Evolutionary conservation across 2,329 filamentous ascomycete species (phyloP).

Genomic region (Colletotrichum sp.): DNA sequence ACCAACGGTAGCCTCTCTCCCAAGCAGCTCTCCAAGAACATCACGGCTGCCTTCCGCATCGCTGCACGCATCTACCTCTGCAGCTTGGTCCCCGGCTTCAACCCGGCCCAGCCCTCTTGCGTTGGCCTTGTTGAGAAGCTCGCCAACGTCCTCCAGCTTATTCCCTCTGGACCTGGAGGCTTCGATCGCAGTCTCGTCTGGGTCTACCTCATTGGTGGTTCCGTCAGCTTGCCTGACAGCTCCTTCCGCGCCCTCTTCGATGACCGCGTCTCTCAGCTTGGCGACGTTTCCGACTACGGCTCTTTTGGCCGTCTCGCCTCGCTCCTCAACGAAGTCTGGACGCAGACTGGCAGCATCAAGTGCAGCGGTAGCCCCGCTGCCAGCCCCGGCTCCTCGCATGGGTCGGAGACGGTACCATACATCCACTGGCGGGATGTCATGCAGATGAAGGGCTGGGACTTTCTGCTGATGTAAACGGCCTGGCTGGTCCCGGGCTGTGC

Average conservation of each 20-base stretch:
- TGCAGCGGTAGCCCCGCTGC: conserved; percentile 33
- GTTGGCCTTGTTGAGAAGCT: conserved; percentile 80
- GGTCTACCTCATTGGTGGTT: conserved; percentile 89
- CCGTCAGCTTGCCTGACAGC: conserved; percentile 74
- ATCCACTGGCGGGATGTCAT: conserved; percentile 96
- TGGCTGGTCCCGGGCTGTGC: conserved; percentile 10
- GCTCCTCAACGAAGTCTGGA: conserved; percentile 85
- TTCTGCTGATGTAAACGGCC: conserved; percentile 75
- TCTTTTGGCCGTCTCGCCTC: conserved; percentile 84
- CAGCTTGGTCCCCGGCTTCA: conserved; percentile 89
- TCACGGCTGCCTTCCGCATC: conserved; percentile 88
- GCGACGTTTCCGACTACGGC: conserved; percentile 78
- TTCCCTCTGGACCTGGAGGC: conserved; percentile 80
- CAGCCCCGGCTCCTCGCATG: conserved; percentile 32
- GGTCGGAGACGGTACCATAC: conserved; percentile 57
- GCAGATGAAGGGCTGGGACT: conserved; percentile 90
- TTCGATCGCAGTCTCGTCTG: conserved; percentile 92
- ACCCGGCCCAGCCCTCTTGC: conserved; percentile 75
- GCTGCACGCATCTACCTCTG: conserved; percentile 97
- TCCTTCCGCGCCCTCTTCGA: conserved; percentile 80
- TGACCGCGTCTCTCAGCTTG: conserved; percentile 75
- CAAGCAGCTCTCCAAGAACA: conserved; percentile 84
- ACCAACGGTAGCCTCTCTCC: conserved; percentile 78
- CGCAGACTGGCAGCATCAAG: conserved; percentile 67
- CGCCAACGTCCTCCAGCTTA: conserved; percentile 76